phyloP scores from a whole-genome alignment of 768 basidiomycete genomes.

The Suillus americanus region DNA sequence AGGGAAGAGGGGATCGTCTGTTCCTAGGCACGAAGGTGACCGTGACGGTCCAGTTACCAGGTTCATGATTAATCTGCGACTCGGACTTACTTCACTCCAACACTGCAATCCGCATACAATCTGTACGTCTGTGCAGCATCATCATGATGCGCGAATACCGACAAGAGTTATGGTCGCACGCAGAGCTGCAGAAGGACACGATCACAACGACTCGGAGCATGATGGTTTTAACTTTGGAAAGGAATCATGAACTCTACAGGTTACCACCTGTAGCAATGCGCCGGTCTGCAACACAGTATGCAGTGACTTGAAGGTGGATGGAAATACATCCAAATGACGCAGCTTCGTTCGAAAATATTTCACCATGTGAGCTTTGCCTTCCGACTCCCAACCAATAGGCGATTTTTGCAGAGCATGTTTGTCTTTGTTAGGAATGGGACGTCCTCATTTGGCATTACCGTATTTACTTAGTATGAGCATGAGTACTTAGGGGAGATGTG shows the following conservation, averaged over 20 bases:
- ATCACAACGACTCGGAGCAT: not conserved
- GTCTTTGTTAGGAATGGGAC: not conserved
- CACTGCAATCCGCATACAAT: not conserved
- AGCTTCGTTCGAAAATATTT: not conserved
- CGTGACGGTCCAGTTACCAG: not conserved
- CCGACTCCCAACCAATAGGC: no score
- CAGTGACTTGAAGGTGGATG: not conserved
- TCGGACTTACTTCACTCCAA: not conserved
- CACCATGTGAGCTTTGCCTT: not conserved
- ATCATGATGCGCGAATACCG: not conserved
- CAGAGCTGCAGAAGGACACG: not conserved
- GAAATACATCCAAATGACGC: not conserved
- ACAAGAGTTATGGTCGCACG: not conserved
- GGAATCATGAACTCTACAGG: not conserved
- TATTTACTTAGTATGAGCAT: no score
- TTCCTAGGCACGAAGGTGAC: not conserved
- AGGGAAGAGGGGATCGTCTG: not conserved
- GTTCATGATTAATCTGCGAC: not conserved
- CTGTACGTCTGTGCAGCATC: not conserved
- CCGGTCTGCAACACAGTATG: not conserved
- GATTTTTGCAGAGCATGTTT: not conserved
- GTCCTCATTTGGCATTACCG: no score
- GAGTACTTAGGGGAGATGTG: no score
- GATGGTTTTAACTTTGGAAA: not conserved
- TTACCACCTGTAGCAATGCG: not conserved